Base-by-base conservation (phyloP, 768 basidiomycete species). In the Erythrobasidium yunnanense region DNA sequence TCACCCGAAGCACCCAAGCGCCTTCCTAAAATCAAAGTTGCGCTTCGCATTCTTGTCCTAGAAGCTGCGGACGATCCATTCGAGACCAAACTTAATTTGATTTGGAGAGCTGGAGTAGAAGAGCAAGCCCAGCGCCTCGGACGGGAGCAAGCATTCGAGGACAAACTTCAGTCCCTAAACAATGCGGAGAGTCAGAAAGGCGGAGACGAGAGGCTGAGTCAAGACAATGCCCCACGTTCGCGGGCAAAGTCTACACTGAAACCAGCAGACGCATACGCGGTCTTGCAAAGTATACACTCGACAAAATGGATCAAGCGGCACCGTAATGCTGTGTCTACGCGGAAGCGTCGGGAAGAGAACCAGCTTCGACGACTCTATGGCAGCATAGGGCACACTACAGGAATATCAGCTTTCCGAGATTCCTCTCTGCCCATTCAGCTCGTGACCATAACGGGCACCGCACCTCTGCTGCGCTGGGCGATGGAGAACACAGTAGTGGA, bases 21-120 rank as follows among this genome's bases (percentile, higher is more conserved):
- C 0, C 76, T 90, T 1, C 89, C 89, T 0, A 79, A 80, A 58
- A 73, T 92, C 49, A 77, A 77, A 0, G 73, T 93, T 49, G 77
- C 74, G 8, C 75, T 91, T 54, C 79, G 80, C n/a, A 79, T 79
- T 47, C 71, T 93, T 33, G 83, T 83, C 52, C 71, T 88, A 7
- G 90, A 95, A 75, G 84, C 84, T 25, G 83, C 84, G 23, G 92
- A 97, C 74, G 87, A 90, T 71, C 82, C 85, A 0, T 83, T 95
- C 65, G 92, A 97, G 75, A 81, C 82, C 17, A 82, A 80, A 66
- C 76, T 95, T 20, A 86, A 83, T 34, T 78, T 86, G 7, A 87
- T 89, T 30, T 87, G 83, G 80, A 80, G 82, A 66, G 81, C 83
- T 52, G 90, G 89, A 0, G 76, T 81, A 35, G 82, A 83, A 38